These are phyloP conservation scores for Salix udensis DNA, from an alignment of 345 rosid species.

Conservation along the genomic window DNA sequence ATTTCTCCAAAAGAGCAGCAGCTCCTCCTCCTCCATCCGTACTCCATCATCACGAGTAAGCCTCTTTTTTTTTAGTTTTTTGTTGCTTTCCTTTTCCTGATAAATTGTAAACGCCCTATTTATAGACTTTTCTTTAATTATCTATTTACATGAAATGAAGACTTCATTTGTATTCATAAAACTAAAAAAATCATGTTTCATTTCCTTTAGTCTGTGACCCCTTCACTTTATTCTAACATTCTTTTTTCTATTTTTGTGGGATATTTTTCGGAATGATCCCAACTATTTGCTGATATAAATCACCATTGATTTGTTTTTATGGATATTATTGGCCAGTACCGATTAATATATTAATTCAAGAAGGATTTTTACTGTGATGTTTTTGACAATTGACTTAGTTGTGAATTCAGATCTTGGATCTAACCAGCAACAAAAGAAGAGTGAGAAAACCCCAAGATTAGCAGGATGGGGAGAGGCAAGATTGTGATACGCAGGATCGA, in stretches of 20 bases:
- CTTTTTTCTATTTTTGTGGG: background rate
- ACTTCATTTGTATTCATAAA: background rate
- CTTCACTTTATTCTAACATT: background rate
- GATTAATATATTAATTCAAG: background rate
- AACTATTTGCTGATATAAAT: background rate
- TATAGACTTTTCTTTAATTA: background rate
- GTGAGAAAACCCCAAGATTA: background rate
- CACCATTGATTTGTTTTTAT: background rate
- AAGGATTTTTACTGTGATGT: background rate
- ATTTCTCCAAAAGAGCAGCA: background rate
- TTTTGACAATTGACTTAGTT: background rate
- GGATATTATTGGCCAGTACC: background rate
- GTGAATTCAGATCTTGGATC: slow-evolving; percentile 12
- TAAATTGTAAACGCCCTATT: background rate
- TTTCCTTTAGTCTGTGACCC: background rate
- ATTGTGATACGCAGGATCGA: slow-evolving; percentile 52
- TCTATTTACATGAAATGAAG: background rate
- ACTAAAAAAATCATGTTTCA: background rate
- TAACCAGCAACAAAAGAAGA: background rate
- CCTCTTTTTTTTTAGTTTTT: background rate
- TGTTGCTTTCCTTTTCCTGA: background rate
- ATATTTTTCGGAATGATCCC: background rate
- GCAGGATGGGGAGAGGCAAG: slow-evolving; percentile 60
- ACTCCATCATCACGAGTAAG: slow-evolving; percentile 10
- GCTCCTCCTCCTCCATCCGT: background rate